Conservation (phyloP, 78 protist species). For the Guillardia theta region DNA sequence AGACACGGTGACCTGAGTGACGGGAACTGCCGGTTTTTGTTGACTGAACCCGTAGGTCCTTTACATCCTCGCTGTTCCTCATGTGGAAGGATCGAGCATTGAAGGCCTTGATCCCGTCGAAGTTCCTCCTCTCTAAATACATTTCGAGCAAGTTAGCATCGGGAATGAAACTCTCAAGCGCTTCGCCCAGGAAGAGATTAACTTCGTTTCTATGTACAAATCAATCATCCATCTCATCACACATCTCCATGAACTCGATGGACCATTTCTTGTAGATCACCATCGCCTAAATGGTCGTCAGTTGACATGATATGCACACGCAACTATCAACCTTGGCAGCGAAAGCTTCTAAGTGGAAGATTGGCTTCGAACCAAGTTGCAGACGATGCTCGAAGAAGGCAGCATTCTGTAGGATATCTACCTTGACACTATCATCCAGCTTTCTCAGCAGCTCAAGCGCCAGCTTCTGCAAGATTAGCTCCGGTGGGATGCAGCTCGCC, state of each 20-base stretch:
- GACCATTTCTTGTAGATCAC: constrained; percentile 24
- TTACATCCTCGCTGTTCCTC: not conserved
- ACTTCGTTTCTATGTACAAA: too few relatives aligned
- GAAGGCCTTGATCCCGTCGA: not conserved
- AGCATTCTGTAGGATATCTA: not conserved
- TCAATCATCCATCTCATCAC: not conserved
- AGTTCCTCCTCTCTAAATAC: not conserved
- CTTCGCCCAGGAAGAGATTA: too few relatives aligned
- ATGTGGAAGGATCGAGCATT: not conserved
- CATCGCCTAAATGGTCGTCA: too few relatives aligned
- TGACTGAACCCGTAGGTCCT: too few relatives aligned
- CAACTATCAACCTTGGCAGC: not conserved
- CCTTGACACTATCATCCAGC: constrained; percentile 12
- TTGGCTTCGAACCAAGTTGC: not conserved
- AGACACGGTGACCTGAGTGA: too few relatives aligned
- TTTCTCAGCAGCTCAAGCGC: constrained; percentile 23
- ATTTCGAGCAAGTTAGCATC: too few relatives aligned
- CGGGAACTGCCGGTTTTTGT: too few relatives aligned
- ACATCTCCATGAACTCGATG: not conserved
- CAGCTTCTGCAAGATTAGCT: constrained; percentile 15
- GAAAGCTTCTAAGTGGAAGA: constrained; percentile 32
- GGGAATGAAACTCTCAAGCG: too few relatives aligned
- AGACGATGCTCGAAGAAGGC: constrained; percentile 38
- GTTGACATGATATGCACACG: too few relatives aligned
- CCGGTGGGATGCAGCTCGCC: constrained; percentile 14